phyloP scores from a whole-genome alignment of 306 rosid species.

The Pyrus bretschneideri region DNA sequence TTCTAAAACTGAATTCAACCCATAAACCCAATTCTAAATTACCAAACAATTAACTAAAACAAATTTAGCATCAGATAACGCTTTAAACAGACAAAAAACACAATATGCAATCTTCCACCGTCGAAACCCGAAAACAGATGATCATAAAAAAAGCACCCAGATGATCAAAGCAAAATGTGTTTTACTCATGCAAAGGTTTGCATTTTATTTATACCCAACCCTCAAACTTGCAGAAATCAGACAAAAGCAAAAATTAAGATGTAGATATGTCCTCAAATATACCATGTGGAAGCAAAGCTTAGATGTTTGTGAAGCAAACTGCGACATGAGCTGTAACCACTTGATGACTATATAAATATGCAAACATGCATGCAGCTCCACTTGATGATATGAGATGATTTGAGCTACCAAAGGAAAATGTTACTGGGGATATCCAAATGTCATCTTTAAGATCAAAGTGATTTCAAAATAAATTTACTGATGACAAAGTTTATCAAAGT shows the following conservation, averaged over 20 bases:
- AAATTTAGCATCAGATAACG: not conserved
- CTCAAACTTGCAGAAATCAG: not conserved
- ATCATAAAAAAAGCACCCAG: not conserved
- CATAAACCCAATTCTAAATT: not conserved
- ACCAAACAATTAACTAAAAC: not conserved
- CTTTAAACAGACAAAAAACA: not conserved
- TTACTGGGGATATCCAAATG: too few relatives aligned
- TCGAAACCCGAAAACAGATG: not conserved
- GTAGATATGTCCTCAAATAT: too few relatives aligned
- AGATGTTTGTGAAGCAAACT: too few relatives aligned
- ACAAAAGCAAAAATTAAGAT: not conserved
- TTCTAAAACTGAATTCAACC: not conserved
- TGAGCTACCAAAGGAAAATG: too few relatives aligned
- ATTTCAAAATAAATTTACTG: not conserved
- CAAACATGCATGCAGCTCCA: not conserved
- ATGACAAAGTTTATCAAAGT: not conserved
- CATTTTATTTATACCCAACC: not conserved
- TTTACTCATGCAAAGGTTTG: not conserved
- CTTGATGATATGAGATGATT: not conserved
- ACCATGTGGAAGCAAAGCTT: too few relatives aligned
- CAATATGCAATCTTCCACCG: not conserved
- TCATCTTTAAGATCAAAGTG: not conserved
- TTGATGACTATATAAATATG: not conserved
- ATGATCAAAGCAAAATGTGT: not conserved
- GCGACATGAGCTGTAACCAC: accelerated